phyloP scores from a whole-genome alignment of 352 stramenopile species.

The Pythium guiyangense region DNA sequence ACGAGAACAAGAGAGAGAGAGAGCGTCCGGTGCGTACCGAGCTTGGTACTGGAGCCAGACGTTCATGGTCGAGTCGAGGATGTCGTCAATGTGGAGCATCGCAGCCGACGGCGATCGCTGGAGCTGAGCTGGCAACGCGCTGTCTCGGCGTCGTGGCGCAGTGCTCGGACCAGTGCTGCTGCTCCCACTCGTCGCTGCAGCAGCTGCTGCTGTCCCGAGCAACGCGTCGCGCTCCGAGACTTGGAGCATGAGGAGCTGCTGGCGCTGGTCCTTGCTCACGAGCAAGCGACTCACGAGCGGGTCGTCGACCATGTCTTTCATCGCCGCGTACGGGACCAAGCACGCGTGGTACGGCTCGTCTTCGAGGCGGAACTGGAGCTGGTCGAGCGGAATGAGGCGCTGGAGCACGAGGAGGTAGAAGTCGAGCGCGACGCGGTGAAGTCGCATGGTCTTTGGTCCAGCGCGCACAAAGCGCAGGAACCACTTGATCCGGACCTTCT shows the following conservation, averaged over 20 bases:
- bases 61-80: conserved; percentile 67
- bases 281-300: conserved; percentile 39
- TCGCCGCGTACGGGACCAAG: conserved; percentile 28
- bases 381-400: conserved; percentile 34
- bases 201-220: too few relatives aligned
- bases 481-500: conserved; percentile 58
- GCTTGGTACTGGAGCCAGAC: conserved; percentile 66
- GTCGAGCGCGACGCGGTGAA: conserved; percentile 36
- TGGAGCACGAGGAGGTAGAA: conserved; percentile 54
- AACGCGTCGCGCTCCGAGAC: conserved; percentile 4
- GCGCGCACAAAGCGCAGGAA: conserved; percentile 54
- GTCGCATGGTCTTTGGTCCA: conserved; percentile 13
- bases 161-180: background rate
- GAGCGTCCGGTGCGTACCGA: conserved; percentile 22
- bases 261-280: conserved; percentile 40
- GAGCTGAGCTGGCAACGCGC: conserved; percentile 5
- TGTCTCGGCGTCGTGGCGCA: conserved; percentile 1
- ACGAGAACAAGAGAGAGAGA: conserved; percentile 1
- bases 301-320: conserved; percentile 45
- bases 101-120: conserved; percentile 10
- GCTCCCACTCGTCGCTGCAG: background rate
- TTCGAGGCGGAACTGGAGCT: conserved; percentile 37
- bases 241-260: conserved; percentile 31
- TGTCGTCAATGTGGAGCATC: conserved; percentile 55
- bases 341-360: conserved; percentile 43